Conservation (phyloP, 345 rosid species). For the Syzygium aqueum region DNA sequence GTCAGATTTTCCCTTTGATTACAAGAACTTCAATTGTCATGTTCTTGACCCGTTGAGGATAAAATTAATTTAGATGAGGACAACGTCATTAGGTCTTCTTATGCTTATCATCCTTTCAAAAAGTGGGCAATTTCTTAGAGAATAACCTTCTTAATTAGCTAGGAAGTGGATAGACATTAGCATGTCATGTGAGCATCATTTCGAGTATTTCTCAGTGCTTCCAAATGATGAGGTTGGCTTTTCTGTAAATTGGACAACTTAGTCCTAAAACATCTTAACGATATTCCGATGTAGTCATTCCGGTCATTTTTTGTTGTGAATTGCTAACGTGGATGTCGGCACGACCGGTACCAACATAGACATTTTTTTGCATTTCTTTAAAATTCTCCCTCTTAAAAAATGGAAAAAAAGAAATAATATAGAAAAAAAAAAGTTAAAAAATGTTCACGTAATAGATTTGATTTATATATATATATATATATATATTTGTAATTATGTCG, state of each 20-base stretch:
- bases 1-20: not conserved
- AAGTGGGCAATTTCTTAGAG: not conserved
- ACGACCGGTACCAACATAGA: no score
- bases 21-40: not conserved
- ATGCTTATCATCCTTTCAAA: not conserved
- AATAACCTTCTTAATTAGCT: not conserved
- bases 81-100: not conserved
- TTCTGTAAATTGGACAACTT: not conserved
- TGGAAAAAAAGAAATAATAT: no score
- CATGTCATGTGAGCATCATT: not conserved
- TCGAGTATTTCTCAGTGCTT: not conserved
- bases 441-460: no score
- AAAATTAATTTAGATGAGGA: not conserved
- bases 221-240: not conserved
- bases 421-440: no score
- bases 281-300: no score
- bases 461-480: no score
- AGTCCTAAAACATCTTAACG: no score
- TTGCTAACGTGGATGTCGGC: no score
- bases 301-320: no score
- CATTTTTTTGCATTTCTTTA: no score
- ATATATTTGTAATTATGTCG: not conserved
- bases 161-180: not conserved
- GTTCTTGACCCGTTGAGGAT: not conserved
- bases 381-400: no score